A percentile compares a stretch with the other conserved stretches of the same genome.
These are phyloP conservation scores for Lactarius vividus DNA, from an alignment of 768 basidiomycete genomes.

Conservation along the genomic window DNA sequence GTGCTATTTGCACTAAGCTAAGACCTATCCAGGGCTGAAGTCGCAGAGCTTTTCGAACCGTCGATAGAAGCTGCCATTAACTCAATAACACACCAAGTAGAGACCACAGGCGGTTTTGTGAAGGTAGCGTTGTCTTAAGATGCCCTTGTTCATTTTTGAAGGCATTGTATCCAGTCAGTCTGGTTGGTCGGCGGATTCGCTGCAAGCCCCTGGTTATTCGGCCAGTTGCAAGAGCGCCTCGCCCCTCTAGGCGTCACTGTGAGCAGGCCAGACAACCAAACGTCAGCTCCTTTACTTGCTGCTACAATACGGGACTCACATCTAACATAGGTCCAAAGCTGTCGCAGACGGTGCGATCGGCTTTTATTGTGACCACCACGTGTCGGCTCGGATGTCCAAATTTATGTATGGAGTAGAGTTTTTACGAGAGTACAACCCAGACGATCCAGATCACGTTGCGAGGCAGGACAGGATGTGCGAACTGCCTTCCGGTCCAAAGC, in stretches of 20 bases:
- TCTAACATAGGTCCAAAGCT: constrained; percentile 63
- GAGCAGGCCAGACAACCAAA: constrained; percentile 76
- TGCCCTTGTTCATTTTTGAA: constrained; percentile 2
- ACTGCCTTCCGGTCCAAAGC: constrained; percentile 70
- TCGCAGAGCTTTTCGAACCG: constrained; percentile 74
- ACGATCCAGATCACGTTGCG: constrained; percentile 62
- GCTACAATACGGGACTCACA: constrained; percentile 7
- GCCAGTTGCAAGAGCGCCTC: constrained; percentile 69
- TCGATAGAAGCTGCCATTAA: constrained; percentile 70
- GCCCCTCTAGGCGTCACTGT: constrained; percentile 54
- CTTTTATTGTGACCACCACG: constrained; percentile 83
- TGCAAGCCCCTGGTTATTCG: constrained; percentile 77
- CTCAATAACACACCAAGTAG: constrained; percentile 70
- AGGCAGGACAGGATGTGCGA: constrained; percentile 68
- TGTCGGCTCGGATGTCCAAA: constrained; percentile 75
- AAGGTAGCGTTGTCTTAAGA: constrained; percentile 41
- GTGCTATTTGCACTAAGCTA: constrained; percentile 1
- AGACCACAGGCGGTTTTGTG: constrained; percentile 63
- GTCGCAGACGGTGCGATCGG: constrained; percentile 83
- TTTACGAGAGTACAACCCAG: constrained; percentile 61
- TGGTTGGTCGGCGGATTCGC: constrained; percentile 85
- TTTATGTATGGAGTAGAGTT: constrained; percentile 83
- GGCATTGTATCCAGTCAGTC: constrained; percentile 50
- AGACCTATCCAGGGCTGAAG: constrained; percentile 39
- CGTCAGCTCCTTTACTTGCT: constrained; percentile 43